These are phyloP conservation scores for Tolypocladium inflatum DNA, from an alignment of 2,329 filamentous ascomycete species.

Conservation along the genomic window DNA sequence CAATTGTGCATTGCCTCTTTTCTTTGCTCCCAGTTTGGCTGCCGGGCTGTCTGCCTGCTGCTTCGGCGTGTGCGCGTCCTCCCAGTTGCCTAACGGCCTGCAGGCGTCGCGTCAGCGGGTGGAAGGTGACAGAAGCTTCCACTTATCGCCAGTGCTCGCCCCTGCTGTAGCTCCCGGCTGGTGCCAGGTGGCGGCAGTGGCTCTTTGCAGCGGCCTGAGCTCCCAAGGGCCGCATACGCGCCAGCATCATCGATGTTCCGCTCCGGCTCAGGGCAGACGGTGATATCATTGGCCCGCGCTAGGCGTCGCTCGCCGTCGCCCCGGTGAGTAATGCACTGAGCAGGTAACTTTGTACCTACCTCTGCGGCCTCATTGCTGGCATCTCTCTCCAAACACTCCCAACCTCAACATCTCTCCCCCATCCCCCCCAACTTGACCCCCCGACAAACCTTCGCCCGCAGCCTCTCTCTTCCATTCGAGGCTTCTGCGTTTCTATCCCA, in stretches of 20 bases:
- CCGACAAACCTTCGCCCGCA: background rate
- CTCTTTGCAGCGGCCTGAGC: background rate
- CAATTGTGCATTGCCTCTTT: background rate
- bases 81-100: slow-evolving; percentile 3
- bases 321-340: slow-evolving; percentile 5
- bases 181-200: background rate
- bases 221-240: background rate
- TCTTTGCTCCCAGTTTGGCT: background rate
- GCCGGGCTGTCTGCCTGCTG: background rate
- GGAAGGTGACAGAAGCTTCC: slow-evolving; percentile 23
- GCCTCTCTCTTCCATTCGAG: slow-evolving; percentile 1
- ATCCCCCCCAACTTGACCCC: background rate
- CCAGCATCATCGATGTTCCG: slow-evolving; percentile 27
- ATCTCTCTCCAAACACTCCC: slow-evolving; percentile 9
- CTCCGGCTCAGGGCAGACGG: slow-evolving; percentile 14
- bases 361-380: background rate
- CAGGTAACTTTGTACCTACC: slow-evolving; percentile 1
- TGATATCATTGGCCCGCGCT: slow-evolving; percentile 24
- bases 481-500: background rate
- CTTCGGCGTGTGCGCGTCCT: slow-evolving; percentile 5
- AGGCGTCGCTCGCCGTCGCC: slow-evolving; percentile 9
- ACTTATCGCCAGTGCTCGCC: slow-evolving; percentile 5
- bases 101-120: slow-evolving; percentile 5
- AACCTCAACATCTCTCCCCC: slow-evolving; percentile 8
- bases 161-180: slow-evolving; percentile 8